Evolutionary conservation across 768 basidiomycete genomes (phyloP), one percentile per base, ranked within the genome.

Genomic region (Amanita polypyramis): DNA sequence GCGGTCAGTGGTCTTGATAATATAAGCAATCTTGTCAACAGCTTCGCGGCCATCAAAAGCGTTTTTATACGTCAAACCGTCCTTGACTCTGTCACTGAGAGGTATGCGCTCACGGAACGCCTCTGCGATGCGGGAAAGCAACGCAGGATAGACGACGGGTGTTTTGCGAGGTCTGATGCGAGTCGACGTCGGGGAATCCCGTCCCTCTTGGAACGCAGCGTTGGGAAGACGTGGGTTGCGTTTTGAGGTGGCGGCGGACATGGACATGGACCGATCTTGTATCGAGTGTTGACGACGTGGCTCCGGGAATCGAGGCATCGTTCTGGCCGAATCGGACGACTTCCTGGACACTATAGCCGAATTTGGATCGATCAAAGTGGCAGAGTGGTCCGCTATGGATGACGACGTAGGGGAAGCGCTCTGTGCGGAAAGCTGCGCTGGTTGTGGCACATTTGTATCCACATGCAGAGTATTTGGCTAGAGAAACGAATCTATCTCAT

Each of bases 1-100:
- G 11, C 96, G 77, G 66, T 99, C 96, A 5, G 93, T 91, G 2
- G 96, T 98, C 67, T 94, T 94, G 75, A 98, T 96, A 61, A 99
- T 95, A 60, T 96, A 92, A 11, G 92, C 85, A 54, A 99, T 90
- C 67, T 92, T 90, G 65, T 94, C 91, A 33, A 99, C 95, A 1
- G 96, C 96, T 58, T 95, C 92, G 20, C 94, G 82, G 3, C 96
- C 96, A 61, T 98, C 94, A 57, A 99, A 99, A 1, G 92, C 81
- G 57, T 94, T 91, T 59, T 88, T 91, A 70, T 98, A 99, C 4
- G 90, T 90, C 55, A 99, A 76, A 2, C 92, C 94, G 60, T 99
- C 94, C 64, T 99, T 99, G 63, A 85, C 66, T 45, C 85, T 76
- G 65, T 97, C 94, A 8, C 77, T 60, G 39, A 91, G 68, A 10